Evolutionary conservation across 1,284 basidiomycete genomes (phyloP), one percentile per base, ranked within the genome.

Genomic region (Prillingera fragicola): DNA sequence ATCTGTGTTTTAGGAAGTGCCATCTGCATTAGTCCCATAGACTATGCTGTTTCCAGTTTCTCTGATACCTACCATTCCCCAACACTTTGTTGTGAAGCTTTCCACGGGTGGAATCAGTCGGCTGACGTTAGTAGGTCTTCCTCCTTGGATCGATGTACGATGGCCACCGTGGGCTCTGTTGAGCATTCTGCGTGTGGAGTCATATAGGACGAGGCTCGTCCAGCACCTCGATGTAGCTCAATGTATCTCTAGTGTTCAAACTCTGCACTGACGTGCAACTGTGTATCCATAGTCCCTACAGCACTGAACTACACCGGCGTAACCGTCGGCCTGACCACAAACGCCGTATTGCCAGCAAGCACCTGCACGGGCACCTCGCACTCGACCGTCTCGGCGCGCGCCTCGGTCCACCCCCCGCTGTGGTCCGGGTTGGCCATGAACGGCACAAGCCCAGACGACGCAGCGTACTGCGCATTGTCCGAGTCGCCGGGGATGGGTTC

Each of bases 361-460:
- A 92, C 84, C 56, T 73, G 80, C 45, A 95, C 80, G n/a, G 87
- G 87, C 37, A 95, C 83, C 67, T 87, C 84, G 59, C 89, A 92
- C 64, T 92, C 88, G 15, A 95, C 86, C 48, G 82, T 85, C 75
- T 92, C 87, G 19, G 83, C 75, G 59, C 70, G 73, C 15, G 83
- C 74, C 45, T 80, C 82, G 36, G 46, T 43, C 55, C 56, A 62
- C 19, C 36, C 57, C 13, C 38, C 43, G 18, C 38, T 25, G 1
- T 21, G 15, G 21, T 32, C 32, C 18, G 5, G 17, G 18, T 24
- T 22, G 5, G 36, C 31, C 5, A 55, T 42, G 53, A 80, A 66
- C 1, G 84, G 83, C 21, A 81, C 80, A 32, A 84, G 76, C 4
- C 71, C 71, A 2, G 64, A 54, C 13, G 80, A 73, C 0, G 84